Conservation (phyloP, 352 stramenopile species). For the Hyaloperonospora arabidopsidis region DNA sequence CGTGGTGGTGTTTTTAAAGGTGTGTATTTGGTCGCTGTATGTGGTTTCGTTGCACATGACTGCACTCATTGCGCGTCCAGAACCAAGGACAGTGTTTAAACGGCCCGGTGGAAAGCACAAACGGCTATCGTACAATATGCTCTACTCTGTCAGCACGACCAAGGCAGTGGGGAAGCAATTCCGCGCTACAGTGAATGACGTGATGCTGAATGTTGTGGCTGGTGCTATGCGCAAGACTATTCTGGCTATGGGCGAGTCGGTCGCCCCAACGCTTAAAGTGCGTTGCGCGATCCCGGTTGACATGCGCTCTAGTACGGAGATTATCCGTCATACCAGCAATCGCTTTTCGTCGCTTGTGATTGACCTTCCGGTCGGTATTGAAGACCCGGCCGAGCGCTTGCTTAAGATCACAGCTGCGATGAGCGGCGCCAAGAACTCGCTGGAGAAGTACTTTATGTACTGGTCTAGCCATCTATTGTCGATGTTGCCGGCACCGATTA, state of each 20-base stretch:
- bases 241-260: slow-evolving; percentile 26
- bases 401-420: slow-evolving; percentile 41
- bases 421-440: slow-evolving; percentile 71
- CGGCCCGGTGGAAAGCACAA: slow-evolving; percentile 46
- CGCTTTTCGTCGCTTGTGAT: slow-evolving; percentile 74
- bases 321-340: slow-evolving; percentile 56
- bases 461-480: slow-evolving; percentile 46
- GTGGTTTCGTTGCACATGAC: slow-evolving; percentile 51
- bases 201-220: slow-evolving; percentile 72
- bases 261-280: slow-evolving; percentile 43
- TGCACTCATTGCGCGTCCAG: slow-evolving; percentile 37
- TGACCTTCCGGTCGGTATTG: slow-evolving; percentile 57
- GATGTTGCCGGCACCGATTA: slow-evolving; percentile 43
- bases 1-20: slow-evolving; percentile 21
- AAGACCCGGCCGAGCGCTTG: slow-evolving; percentile 44
- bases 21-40: slow-evolving; percentile 49
- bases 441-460: slow-evolving; percentile 76
- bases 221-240: slow-evolving; percentile 70
- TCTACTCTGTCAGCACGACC: slow-evolving; percentile 60
- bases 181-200: slow-evolving; percentile 66
- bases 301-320: slow-evolving; percentile 63
- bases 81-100: slow-evolving; percentile 66
- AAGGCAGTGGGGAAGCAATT: slow-evolving; percentile 68
- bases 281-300: slow-evolving; percentile 70
- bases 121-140: slow-evolving; percentile 61